phyloP scores from a whole-genome alignment of 2,329 filamentous ascomycete genomes.

The Orbilia oligospora region DNA sequence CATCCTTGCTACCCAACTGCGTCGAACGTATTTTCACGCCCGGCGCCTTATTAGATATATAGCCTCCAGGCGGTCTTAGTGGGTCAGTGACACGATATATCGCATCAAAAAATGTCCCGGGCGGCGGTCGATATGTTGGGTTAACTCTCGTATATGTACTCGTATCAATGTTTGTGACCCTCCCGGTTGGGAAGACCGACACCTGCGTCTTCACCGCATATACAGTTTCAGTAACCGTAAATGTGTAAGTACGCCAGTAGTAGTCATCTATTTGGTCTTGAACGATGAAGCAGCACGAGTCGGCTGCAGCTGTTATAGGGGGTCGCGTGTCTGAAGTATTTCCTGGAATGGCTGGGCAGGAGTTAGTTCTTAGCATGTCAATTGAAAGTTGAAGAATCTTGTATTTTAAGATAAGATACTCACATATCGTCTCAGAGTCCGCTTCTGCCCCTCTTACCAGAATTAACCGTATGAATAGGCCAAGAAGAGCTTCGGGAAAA shows the following conservation, averaged over 20 bases:
- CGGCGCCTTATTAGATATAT: not conserved
- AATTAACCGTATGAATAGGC: constrained; percentile 26
- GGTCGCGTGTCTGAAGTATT: constrained; percentile 19
- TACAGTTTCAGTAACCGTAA: not conserved
- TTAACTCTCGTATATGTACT: constrained; percentile 1
- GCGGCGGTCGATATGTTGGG: not conserved
- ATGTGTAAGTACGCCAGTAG: constrained; percentile 37
- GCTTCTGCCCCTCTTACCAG: constrained; percentile 15
- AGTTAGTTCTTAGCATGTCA: constrained; percentile 12
- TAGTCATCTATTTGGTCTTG: constrained; percentile 31
- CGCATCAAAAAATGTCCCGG: not conserved
- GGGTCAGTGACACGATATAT: not conserved
- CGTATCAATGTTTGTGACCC: constrained; percentile 27
- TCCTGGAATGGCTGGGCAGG: not conserved
- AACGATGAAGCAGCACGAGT: constrained; percentile 38
- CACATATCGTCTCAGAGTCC: constrained; percentile 8
- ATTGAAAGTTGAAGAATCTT: not conserved
- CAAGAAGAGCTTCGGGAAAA: constrained; percentile 21
- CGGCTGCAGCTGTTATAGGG: constrained; percentile 10
- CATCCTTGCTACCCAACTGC: not conserved
- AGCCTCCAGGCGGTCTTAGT: not conserved
- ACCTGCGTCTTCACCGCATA: constrained; percentile 19
- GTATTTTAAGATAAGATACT: not conserved
- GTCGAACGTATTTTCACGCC: constrained; percentile 12
- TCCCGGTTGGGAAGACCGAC: constrained; percentile 20